These are phyloP conservation scores for Polymyxa betae DNA, from an alignment of 208 protist species.

Conservation along the genomic window DNA sequence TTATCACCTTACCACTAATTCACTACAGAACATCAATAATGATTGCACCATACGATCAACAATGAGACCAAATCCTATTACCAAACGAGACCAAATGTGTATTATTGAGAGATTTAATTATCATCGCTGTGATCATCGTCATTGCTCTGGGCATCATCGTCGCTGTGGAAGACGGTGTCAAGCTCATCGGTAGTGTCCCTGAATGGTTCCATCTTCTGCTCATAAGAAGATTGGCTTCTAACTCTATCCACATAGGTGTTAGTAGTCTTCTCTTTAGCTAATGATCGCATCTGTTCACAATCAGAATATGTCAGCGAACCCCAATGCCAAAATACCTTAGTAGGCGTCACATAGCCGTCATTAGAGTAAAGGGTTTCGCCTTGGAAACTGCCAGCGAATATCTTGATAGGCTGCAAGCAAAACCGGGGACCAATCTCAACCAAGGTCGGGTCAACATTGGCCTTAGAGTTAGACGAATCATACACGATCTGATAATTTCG, in stretches of 20 bases:
- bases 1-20: not conserved
- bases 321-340: not conserved
- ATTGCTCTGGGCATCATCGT: not conserved
- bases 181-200: slow-evolving; percentile 3
- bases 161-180: slow-evolving; percentile 25
- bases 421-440: slow-evolving; percentile 96
- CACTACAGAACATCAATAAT: not conserved
- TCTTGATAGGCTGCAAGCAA: slow-evolving; percentile 83
- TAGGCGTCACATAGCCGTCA: not conserved
- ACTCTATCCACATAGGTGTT: not conserved
- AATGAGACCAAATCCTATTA: not conserved
- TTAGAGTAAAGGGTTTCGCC: slow-evolving; percentile 68
- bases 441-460: slow-evolving; percentile 71
- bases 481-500: slow-evolving; percentile 93
- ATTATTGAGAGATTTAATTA: not conserved
- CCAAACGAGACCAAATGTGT: not conserved
- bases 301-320: not conserved
- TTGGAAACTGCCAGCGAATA: slow-evolving; percentile 81
- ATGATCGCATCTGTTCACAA: not conserved
- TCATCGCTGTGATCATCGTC: not conserved
- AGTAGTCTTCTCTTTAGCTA: not conserved
- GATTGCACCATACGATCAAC: not conserved
- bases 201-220: not conserved
- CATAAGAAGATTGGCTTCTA: not conserved
- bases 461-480: not conserved